Base-by-base conservation (phyloP, 169 alveolate species). In the Plasmodium ovale region DNA sequence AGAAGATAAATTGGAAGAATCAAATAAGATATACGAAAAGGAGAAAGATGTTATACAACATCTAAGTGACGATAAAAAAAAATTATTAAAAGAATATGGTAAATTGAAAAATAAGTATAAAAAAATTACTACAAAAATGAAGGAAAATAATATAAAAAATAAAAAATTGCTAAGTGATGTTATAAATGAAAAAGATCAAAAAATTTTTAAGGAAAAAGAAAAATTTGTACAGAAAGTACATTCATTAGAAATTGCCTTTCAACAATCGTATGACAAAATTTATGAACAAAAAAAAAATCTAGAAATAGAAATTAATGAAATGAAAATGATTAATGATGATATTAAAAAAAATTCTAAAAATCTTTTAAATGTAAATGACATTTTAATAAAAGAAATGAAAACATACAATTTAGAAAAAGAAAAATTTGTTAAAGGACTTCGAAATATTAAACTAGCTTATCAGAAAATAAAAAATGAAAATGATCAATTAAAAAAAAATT, bases 391-490 rank as follows among this genome's bases (percentile, higher is more conserved):
- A 64, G 90, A 82, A 82, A 82, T 67, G 60, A 64, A 82, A 49
- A 27, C 69, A 10, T 82, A 82, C 47, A 65, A 65, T 21, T 47
- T 31, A 21, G 72, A 82, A 58, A 82, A 82, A 21, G 82, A 82
- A 47, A 49, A 82, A 51, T 82, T 82, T 42, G 65, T 82, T 44
- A 82, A 82, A 82, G 90, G 90, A 12, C 65, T 82, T 56, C 64
- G 65, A 39, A 49, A 82, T 42, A 82, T 82, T 59, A 82, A 65
- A 65, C 53, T 51, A 56, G 90, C 90, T 12, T 82, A 82, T 58
- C 37, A 65, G 19, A 82, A 82, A 56, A 59, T 82, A 56, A 82
- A 69, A 51, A 65, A 42, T 49, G 84, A 82, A 65, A 82, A 82
- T 56, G 72, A 82, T 10, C 72, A 82, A 56, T 47, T 82, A 0